Evolutionary conservation across 768 basidiomycete species (phyloP), one percentile per base, ranked within the genome.

Genomic region (Boletus speciosus): DNA sequence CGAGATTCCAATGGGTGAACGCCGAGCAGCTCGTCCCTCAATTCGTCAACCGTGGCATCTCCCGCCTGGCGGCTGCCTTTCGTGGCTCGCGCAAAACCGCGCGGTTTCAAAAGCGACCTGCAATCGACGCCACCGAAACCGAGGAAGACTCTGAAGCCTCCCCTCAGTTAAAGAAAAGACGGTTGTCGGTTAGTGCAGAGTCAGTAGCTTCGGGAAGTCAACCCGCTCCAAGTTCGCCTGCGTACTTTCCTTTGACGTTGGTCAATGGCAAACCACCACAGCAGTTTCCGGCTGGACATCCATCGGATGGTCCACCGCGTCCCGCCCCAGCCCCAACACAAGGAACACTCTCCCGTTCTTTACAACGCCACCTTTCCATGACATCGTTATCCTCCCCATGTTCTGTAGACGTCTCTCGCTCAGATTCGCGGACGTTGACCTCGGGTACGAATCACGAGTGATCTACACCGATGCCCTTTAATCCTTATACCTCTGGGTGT

Each of bases 211-310:
- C 52, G 6, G 53, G 25, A 9, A 54, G 52, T 23, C 56, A 53
- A 31, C 43, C 55, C 6, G 9, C 37, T 5, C 9, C 65, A 14
- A 48, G 40, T 42, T 38, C 41, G 4, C n/a, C 56, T 25, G 40
- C 27, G 1, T 55, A 59, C 2, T 12, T 49, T 11, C 62, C 70
- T 14, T 50, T 62, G 51, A 43, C 60, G 23, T 45, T 66, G 47
- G 47, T 71, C 36, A 66, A 68, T 16, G 68, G 70, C 34, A 71
- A 59, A 31, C 64, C 66, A 41, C 68, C 70, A 39, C 67, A 66
- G 19, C 70, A 70, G 42, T 68, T 58, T 42, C 64, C 68, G 8
- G 61, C 66, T 4, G 70, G 70, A 9, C 60, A 35, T 31, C 59
- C 50, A 3, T 57, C 60, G 7, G 43, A 55, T 4, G 52, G 37